Conservation (phyloP, 371 early-diverging fungal species). For the Syncephalis fuscata region DNA sequence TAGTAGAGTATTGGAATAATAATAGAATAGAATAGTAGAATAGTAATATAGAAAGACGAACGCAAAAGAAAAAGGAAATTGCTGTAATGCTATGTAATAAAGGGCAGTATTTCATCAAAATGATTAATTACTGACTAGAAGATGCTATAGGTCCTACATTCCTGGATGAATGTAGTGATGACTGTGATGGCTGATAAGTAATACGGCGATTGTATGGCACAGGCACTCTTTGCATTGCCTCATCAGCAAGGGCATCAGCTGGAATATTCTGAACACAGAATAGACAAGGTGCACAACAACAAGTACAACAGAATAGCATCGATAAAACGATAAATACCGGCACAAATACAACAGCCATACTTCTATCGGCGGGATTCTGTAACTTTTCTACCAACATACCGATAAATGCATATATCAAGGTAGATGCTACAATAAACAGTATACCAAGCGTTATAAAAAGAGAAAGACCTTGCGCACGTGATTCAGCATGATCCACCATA, state of each 20-base stretch:
- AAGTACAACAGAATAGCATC: slow-evolving; percentile 42
- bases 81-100: not conserved
- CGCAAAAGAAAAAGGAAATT: not conserved
- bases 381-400: slow-evolving; percentile 51
- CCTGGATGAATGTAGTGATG: too few relatives aligned
- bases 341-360: slow-evolving; percentile 46
- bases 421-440: slow-evolving; percentile 24
- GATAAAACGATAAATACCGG: slow-evolving; percentile 64
- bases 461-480: slow-evolving; percentile 26
- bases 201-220: too few relatives aligned
- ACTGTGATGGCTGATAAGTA: too few relatives aligned
- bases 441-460: slow-evolving; percentile 26
- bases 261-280: not conserved
- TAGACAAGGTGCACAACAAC: slow-evolving; percentile 54
- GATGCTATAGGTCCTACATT: too few relatives aligned
- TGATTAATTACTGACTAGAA: too few relatives aligned
- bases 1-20: too few relatives aligned
- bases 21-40: too few relatives aligned
- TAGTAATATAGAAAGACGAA: too few relatives aligned
- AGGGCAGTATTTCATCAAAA: too few relatives aligned
- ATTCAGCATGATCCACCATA: slow-evolving; percentile 24
- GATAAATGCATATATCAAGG: slow-evolving; percentile 46
- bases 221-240: too few relatives aligned
- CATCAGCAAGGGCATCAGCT: too few relatives aligned
- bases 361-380: slow-evolving; percentile 24